These are phyloP conservation scores for Carpinus fangiana DNA, from an alignment of 306 rosid species.

Conservation along the genomic window DNA sequence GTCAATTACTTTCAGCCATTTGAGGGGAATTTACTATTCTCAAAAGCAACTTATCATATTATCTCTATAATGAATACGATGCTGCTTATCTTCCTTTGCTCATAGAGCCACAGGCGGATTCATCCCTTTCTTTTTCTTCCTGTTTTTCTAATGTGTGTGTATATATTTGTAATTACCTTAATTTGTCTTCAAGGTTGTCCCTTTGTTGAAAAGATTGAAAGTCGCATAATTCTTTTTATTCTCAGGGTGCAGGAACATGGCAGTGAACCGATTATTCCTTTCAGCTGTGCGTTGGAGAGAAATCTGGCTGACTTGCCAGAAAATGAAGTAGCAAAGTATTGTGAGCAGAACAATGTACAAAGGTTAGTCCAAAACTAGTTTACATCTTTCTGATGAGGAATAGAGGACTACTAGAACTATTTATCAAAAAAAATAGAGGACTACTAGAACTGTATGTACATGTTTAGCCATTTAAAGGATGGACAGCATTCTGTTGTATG, in stretches of 20 bases:
- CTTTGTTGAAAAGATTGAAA: constrained; percentile 4
- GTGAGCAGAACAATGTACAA: constrained; percentile 85
- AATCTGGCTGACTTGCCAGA: constrained; percentile 79
- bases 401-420: background rate
- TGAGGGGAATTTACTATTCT: no score
- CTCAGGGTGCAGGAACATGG: constrained; percentile 99
- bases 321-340: constrained; percentile 79
- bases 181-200: constrained; percentile 2
- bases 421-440: no score
- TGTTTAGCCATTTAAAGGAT: background rate
- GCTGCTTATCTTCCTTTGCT: no score
- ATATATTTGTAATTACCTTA: background rate
- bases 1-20: no score
- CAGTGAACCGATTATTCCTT: constrained; percentile 82
- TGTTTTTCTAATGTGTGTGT: background rate
- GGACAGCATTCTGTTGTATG: background rate
- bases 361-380: constrained; percentile 47
- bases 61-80: no score
- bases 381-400: background rate
- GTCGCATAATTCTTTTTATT: constrained; percentile 22
- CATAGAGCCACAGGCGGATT: background rate
- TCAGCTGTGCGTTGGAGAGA: constrained; percentile 86
- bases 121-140: background rate
- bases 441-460: background rate
- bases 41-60: no score